These are phyloP conservation scores for Mycogone perniciosa DNA, from an alignment of 2,329 filamentous ascomycete species.

Conservation along the genomic window DNA sequence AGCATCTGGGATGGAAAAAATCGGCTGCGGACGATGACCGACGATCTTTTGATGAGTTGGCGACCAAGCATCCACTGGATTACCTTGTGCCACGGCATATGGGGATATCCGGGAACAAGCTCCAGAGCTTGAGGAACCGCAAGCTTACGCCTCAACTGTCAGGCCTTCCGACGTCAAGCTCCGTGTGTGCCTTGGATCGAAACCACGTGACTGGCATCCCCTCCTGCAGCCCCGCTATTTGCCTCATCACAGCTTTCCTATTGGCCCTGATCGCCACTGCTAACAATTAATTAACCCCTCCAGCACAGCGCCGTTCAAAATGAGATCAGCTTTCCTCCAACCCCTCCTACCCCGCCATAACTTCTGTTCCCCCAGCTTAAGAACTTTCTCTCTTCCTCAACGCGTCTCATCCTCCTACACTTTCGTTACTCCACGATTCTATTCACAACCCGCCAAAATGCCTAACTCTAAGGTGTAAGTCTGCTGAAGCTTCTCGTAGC, in stretches of 20 bases:
- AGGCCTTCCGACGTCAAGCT: constrained; percentile 1
- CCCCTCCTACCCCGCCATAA: constrained; percentile 43
- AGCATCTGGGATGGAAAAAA: background rate
- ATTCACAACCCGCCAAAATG: constrained; percentile 66
- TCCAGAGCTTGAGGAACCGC: background rate
- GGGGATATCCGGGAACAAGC: background rate
- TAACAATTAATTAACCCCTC: constrained; percentile 36
- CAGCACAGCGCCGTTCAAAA: constrained; percentile 36
- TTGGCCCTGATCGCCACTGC: constrained; percentile 26
- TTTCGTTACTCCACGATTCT: constrained; percentile 37
- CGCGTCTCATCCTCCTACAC: constrained; percentile 36
- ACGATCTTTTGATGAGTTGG: background rate
- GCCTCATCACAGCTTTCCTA: constrained; percentile 13
- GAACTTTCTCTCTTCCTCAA: constrained; percentile 37
- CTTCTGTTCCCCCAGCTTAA: constrained; percentile 33
- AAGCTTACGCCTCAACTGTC: background rate
- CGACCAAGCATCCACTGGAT: no score
- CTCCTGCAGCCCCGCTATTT: constrained; percentile 16
- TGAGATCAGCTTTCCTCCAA: constrained; percentile 40
- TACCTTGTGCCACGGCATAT: background rate
- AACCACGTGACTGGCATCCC: constrained; percentile 25
- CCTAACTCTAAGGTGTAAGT: constrained; percentile 60
- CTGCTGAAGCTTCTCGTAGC: constrained; percentile 11
- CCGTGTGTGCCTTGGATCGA: constrained; percentile 4
- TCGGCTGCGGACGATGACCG: background rate